Percentiles rank a stretch among this genome's conserved stretches.
phyloP scores from a whole-genome alignment of 345 rosid species.

The Aurinia saxatilis region DNA sequence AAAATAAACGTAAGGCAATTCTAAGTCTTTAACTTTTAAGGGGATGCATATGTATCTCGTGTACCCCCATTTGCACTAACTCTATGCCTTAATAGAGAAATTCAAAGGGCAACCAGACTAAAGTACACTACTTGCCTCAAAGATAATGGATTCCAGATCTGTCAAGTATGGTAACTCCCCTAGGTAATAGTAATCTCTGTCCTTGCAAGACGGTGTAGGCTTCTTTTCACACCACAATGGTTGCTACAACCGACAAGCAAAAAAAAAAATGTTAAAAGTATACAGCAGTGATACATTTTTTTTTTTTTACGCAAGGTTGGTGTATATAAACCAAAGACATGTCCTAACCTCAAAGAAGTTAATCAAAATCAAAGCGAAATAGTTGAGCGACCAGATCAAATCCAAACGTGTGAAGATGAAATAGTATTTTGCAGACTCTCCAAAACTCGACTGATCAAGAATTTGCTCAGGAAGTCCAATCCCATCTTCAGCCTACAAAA shows the following conservation, averaged over 20 bases:
- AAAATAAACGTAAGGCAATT: not conserved
- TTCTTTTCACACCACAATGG: slow-evolving; percentile 72
- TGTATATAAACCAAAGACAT: not conserved
- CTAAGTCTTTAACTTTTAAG: not conserved
- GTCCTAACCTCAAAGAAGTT: slow-evolving; percentile 85
- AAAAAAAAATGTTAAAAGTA: not conserved
- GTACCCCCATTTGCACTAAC: not conserved
- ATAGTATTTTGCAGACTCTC: slow-evolving; percentile 52
- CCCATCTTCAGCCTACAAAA: slow-evolving; percentile 86
- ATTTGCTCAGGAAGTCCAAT: slow-evolving; percentile 84
- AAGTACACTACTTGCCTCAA: slow-evolving; percentile 45
- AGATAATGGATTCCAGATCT: slow-evolving; percentile 53
- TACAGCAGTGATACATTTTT: not conserved
- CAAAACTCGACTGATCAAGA: slow-evolving; percentile 66
- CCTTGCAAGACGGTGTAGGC: slow-evolving; percentile 50
- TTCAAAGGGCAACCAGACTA: not conserved
- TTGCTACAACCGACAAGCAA: slow-evolving; percentile 45
- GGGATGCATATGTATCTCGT: not conserved
- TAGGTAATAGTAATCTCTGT: slow-evolving; percentile 67
- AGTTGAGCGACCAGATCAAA: slow-evolving; percentile 80
- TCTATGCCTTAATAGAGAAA: not conserved
- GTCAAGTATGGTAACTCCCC: slow-evolving; percentile 93
- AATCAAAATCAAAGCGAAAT: slow-evolving; percentile 59
- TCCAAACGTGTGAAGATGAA: slow-evolving; percentile 55
- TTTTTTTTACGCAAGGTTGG: not conserved